Base-by-base conservation (phyloP, 768 basidiomycete species). In the Tylopilus balloui region DNA sequence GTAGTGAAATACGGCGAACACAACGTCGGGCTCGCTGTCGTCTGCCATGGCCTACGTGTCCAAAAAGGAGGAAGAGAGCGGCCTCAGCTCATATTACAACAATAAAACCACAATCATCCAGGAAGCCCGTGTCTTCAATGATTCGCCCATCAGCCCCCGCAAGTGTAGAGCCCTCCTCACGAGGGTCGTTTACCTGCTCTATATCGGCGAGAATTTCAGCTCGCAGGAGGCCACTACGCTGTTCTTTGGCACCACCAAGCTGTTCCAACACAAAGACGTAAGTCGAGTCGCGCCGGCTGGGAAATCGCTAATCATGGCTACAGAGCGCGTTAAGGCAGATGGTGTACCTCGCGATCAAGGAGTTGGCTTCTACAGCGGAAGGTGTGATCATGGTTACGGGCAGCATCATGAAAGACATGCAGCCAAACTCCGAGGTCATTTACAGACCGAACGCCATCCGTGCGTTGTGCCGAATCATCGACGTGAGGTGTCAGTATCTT, bases 341-440 rank as follows among this genome's bases (percentile, higher is more conserved):
- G 74, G 94, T 99, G 21, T 99, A 99, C 73, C 78, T 99, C 51
- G 89, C 95, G 44, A 97, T 99, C 74, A 99, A 98, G 74, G 96
- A 99, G 69, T 79, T 99, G 11, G 87, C 93, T 24, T 84, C 81
- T 29, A 86, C 88, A n/a, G 92, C 96, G 14, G 93, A 99, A 69
- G 95, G 98, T 75, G 92, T 98, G 24, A 96, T 99, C 59, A 99
- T 99, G 92, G 94, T 97, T 54, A 99, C 96, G 10, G 90, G 86
- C 68, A 96, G 92, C 62, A 97, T 99, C 69, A 96, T 96, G 94
- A 98, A 98, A 75, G 96, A 99, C 64, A 99, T 98, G 92, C 96
- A 99, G 63, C 88, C 94, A 47, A 97, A 96, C 66, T 86, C 92
- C 42, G 96, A 99, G 70, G 95, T 98, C 61, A 92, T 99, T 53